Percentiles rank a stretch among this genome's conserved stretches.
Conservation (phyloP, 257 asterid species). For the Orobanche coerulescens region DNA sequence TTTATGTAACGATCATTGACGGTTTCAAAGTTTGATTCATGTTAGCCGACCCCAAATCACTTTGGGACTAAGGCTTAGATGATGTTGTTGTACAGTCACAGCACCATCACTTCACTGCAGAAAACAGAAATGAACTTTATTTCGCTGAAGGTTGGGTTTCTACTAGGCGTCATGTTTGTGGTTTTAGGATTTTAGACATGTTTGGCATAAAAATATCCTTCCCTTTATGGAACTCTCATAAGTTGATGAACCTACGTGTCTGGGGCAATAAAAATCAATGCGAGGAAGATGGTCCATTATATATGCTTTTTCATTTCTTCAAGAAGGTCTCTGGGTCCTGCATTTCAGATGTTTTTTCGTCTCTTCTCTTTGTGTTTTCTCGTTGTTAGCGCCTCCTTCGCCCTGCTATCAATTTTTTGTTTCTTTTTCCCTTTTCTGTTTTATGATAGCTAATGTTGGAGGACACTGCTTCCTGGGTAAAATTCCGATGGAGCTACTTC, state of each 20-base stretch:
- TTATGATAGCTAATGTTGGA: conserved; percentile 54
- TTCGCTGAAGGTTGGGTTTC: not conserved
- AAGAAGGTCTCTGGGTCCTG: conserved; percentile 4
- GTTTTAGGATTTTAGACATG: not conserved
- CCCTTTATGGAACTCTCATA: not conserved
- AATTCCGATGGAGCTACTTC: conserved; percentile 78
- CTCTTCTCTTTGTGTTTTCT: conserved; percentile 2
- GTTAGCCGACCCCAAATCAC: too few relatives aligned
- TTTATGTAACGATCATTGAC: too few relatives aligned
- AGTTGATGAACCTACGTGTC: conserved; percentile 2
- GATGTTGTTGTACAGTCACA: too few relatives aligned
- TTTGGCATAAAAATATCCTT: not conserved
- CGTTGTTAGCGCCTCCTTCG: not conserved
- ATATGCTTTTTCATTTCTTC: not conserved
- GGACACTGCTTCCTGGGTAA: conserved; percentile 78
- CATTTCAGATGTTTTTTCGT: conserved; percentile 13
- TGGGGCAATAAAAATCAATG: too few relatives aligned
- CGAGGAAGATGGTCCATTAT: not conserved
- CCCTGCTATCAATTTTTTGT: conserved; percentile 20
- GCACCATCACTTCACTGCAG: not conserved
- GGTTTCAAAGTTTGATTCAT: too few relatives aligned
- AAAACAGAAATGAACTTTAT: not conserved
- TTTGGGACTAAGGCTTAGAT: too few relatives aligned
- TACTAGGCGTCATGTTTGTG: not conserved
- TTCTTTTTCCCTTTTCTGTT: not conserved